Evolutionary conservation across 108 stramenopile species (phyloP).

Genomic region (Nitzschia inconspicua): DNA sequence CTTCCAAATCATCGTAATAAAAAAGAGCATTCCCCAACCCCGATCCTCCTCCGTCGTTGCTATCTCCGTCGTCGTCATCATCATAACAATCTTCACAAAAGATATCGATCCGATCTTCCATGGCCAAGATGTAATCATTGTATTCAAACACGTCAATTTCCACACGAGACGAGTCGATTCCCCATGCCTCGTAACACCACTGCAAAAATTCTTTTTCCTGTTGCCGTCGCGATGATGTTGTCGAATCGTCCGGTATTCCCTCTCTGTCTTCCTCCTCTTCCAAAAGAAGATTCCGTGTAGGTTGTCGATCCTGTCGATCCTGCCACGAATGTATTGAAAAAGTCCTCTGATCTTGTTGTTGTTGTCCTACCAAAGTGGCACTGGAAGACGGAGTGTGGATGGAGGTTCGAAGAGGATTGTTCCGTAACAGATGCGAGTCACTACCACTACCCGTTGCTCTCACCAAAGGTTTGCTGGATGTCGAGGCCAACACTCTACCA

Average conservation of each 20-base stretch:
- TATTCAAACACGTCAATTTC: slow-evolving; percentile 71
- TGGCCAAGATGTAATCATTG: slow-evolving; percentile 52
- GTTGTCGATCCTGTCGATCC: too few species aligned
- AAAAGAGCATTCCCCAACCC: neutral
- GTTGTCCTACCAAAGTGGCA: too few species aligned
- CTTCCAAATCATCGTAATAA: neutral
- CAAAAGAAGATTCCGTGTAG: too few species aligned
- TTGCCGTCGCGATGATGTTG: neutral
- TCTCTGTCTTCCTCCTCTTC: too few species aligned
- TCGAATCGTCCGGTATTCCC: neutral
- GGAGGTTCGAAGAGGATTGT: too few species aligned
- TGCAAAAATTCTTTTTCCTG: slow-evolving; percentile 30
- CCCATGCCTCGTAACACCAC: slow-evolving; percentile 57
- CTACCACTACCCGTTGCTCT: too few species aligned
- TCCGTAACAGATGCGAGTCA: too few species aligned
- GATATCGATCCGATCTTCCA: slow-evolving; percentile 32
- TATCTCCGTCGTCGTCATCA: slow-evolving; percentile 34
- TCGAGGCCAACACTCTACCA: too few species aligned
- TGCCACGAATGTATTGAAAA: too few species aligned
- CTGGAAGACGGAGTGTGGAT: too few species aligned
- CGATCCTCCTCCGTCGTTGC: neutral
- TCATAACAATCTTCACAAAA: slow-evolving; percentile 28
- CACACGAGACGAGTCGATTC: slow-evolving; percentile 45
- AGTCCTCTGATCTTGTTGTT: too few species aligned
- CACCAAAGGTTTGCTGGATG: too few species aligned